These are phyloP conservation scores for Sequoia sempervirens DNA, from an alignment of 75 land plant species.

Conservation along the genomic window DNA sequence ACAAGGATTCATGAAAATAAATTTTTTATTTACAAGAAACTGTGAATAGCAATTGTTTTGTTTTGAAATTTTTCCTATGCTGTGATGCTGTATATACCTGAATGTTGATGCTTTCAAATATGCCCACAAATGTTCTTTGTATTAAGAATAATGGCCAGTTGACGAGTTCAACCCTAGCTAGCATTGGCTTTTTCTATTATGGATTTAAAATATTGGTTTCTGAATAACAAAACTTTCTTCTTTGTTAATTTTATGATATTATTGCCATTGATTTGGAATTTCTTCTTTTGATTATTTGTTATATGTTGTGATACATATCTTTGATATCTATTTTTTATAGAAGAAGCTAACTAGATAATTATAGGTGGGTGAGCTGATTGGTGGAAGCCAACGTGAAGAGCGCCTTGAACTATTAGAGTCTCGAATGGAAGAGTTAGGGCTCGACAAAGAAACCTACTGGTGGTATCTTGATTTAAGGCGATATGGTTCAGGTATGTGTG, in stretches of 20 bases:
- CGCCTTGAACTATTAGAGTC: conserved; percentile 72
- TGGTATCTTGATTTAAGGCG: conserved; percentile 99
- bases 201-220: not conserved
- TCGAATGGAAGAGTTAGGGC: conserved; percentile 80
- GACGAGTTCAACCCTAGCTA: not conserved
- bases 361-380: conserved; percentile 97
- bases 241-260: not conserved
- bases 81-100: not conserved
- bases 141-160: not conserved
- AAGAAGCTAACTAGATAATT: not conserved
- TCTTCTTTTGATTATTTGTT: not conserved
- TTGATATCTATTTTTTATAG: not conserved
- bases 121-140: not conserved
- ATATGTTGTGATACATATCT: not conserved
- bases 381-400: conserved; percentile 99
- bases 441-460: conserved; percentile 82
- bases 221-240: not conserved
- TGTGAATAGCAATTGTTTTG: not conserved
- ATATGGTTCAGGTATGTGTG: conserved; percentile 81
- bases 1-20: not conserved
- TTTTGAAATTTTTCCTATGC: not conserved
- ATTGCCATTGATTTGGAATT: not conserved
- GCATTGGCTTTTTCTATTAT: not conserved
- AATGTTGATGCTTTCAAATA: not conserved
- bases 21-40: not conserved